These are phyloP conservation scores for Saccharomyces mikatae DNA, from an alignment of 805 yeast genomes.

Conservation along the genomic window DNA sequence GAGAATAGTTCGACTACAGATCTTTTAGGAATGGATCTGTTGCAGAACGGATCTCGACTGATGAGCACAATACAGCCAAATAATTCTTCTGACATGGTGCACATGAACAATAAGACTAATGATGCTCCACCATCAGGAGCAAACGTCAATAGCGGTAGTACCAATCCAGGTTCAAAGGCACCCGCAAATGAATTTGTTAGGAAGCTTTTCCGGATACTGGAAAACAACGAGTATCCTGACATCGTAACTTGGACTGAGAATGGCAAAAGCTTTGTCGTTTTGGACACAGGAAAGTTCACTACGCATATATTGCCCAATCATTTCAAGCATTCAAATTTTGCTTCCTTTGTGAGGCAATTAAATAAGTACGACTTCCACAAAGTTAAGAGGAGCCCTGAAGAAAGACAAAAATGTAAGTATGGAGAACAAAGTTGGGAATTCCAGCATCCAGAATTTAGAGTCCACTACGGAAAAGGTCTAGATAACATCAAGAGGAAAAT, in stretches of 20 bases:
- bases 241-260: constrained; percentile 77
- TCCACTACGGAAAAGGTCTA: constrained; percentile 66
- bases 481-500: constrained; percentile 84
- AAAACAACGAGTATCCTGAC: constrained; percentile 63
- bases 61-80: background rate
- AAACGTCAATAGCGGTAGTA: background rate
- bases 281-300: constrained; percentile 86
- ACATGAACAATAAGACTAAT: background rate
- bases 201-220: constrained; percentile 75
- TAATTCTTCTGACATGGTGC: background rate
- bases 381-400: constrained; percentile 67
- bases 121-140: constrained; percentile 1
- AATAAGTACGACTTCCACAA: constrained; percentile 97
- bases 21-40: background rate
- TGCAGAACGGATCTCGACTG: background rate
- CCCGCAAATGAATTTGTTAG: constrained; percentile 75
- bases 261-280: constrained; percentile 85
- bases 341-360: constrained; percentile 88
- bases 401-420: constrained; percentile 44
- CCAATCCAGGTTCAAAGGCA: constrained; percentile 6
- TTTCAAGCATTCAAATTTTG: constrained; percentile 91
- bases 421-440: constrained; percentile 91
- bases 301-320: constrained; percentile 82
- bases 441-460: constrained; percentile 79
- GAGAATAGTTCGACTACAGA: background rate